phyloP scores from a whole-genome alignment of 352 stramenopile genomes.

The Aphanomyces astaci region DNA sequence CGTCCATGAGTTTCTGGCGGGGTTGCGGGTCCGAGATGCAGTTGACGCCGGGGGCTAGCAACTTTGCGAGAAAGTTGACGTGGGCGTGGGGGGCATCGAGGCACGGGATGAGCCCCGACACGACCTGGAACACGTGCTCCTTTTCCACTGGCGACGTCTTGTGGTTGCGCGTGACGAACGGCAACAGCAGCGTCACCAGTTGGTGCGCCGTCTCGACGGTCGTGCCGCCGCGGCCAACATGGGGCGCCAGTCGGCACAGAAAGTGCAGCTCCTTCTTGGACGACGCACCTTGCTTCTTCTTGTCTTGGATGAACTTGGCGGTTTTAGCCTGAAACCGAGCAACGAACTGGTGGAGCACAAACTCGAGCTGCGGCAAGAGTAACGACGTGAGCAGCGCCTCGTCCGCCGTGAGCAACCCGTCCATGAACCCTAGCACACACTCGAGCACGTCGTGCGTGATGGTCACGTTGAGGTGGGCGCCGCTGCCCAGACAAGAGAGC shows the following conservation, averaged over 20 bases:
- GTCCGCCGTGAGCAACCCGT: constrained; percentile 67
- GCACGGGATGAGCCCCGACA: constrained; percentile 66
- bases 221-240: constrained; percentile 31
- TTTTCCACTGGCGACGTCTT: constrained; percentile 62
- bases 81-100: constrained; percentile 66
- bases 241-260: constrained; percentile 61
- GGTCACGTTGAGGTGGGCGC: constrained; percentile 26
- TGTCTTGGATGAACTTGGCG: constrained; percentile 60
- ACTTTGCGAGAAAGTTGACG: constrained; percentile 61
- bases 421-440: constrained; percentile 66
- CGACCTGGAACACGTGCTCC: constrained; percentile 70
- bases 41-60: constrained; percentile 67
- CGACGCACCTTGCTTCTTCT: constrained; percentile 53
- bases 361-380: constrained; percentile 65
- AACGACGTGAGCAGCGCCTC: constrained; percentile 29
- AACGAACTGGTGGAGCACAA: constrained; percentile 74
- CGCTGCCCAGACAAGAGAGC: constrained; percentile 57
- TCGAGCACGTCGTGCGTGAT: constrained; percentile 49
- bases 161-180: constrained; percentile 79
- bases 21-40: constrained; percentile 52
- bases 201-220: constrained; percentile 51
- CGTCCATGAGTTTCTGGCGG: constrained; percentile 51
- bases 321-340: constrained; percentile 72
- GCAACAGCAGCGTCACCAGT: constrained; percentile 77
- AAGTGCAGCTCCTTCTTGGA: constrained; percentile 76